A percentile compares a stretch with the other conserved stretches of the same genome.
phyloP scores from a whole-genome alignment of 768 basidiomycete species.

The Chalciporus sphaerocephalus region DNA sequence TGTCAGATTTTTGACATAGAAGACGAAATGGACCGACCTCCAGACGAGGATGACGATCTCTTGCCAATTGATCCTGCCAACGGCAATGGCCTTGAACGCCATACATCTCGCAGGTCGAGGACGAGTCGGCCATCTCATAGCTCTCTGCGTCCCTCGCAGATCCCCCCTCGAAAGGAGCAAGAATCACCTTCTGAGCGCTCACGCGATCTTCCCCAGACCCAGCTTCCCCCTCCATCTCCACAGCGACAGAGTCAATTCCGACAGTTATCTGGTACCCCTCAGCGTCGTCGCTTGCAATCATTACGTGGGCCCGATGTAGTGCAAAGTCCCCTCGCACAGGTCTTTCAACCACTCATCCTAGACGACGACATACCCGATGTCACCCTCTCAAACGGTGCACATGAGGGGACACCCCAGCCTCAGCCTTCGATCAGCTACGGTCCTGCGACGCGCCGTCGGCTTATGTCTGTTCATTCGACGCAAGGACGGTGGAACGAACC shows the following conservation, averaged over 20 bases:
- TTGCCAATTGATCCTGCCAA: constrained; percentile 15
- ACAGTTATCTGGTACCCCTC: constrained; percentile 8
- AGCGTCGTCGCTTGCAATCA: constrained; percentile 20
- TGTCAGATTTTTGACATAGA: constrained; percentile 74
- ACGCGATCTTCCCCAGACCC: constrained; percentile 1
- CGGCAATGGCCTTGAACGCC: constrained; percentile 20
- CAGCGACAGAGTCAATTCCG: constrained; percentile 9
- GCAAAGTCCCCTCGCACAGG: constrained; percentile 62
- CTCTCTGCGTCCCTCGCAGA: constrained; percentile 17
- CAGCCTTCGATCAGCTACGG: constrained; percentile 34
- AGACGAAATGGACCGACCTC: constrained; percentile 40
- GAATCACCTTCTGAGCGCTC: constrained; percentile 5
- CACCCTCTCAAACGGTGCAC: constrained; percentile 18
- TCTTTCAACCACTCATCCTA: constrained; percentile 64
- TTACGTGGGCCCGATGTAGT: constrained; percentile 23
- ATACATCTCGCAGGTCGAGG: constrained; percentile 31
- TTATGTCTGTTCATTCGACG: constrained; percentile 32
- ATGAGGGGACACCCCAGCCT: constrained; percentile 6
- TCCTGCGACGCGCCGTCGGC: constrained; percentile 36
- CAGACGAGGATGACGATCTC: constrained; percentile 9
- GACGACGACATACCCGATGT: constrained; percentile 43
- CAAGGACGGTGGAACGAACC: constrained; percentile 15
- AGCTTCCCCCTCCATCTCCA: constrained; percentile 5
- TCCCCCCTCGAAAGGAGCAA: constrained; percentile 22
- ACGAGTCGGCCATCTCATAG: constrained; percentile 31